These are phyloP conservation scores for Gnetum montanum DNA, from an alignment of 75 land plant genomes.

Conservation along the genomic window DNA sequence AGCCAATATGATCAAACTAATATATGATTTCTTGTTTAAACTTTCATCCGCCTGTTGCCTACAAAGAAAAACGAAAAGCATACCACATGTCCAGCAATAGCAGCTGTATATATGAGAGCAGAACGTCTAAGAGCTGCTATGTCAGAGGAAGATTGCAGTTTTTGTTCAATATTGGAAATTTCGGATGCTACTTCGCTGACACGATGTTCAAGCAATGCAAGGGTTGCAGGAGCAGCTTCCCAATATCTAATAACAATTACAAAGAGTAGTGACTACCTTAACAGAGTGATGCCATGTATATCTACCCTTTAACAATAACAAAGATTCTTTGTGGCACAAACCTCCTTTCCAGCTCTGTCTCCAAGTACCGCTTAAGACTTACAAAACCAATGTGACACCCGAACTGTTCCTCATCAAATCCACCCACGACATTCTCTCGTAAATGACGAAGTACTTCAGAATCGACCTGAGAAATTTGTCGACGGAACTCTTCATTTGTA, in stretches of 20 bases:
- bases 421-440: conserved; percentile 75
- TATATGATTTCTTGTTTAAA: too few relatives aligned
- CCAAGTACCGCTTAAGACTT: conserved; percentile 56
- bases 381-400: conserved; percentile 63
- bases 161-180: conserved; percentile 41
- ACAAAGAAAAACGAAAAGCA: not conserved
- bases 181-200: conserved; percentile 68
- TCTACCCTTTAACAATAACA: not conserved
- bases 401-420: conserved; percentile 85
- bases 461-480: conserved; percentile 80
- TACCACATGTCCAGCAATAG: conserved; percentile 79
- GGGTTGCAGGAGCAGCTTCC: conserved; percentile 90
- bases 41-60: too few relatives aligned
- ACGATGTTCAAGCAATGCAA: conserved; percentile 78
- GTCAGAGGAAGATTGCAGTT: conserved; percentile 71
- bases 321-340: not conserved
- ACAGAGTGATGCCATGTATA: not conserved
- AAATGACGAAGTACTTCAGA: conserved; percentile 47
- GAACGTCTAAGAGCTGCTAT: conserved; percentile 53
- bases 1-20: too few relatives aligned
- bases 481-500: conserved; percentile 89
- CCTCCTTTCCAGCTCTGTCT: conserved; percentile 81
- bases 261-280: not conserved
- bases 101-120: conserved; percentile 76
- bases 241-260: conserved; percentile 41